phyloP scores from a whole-genome alignment of 1,139 yeast genomes.

The Kazachstania sp. region DNA sequence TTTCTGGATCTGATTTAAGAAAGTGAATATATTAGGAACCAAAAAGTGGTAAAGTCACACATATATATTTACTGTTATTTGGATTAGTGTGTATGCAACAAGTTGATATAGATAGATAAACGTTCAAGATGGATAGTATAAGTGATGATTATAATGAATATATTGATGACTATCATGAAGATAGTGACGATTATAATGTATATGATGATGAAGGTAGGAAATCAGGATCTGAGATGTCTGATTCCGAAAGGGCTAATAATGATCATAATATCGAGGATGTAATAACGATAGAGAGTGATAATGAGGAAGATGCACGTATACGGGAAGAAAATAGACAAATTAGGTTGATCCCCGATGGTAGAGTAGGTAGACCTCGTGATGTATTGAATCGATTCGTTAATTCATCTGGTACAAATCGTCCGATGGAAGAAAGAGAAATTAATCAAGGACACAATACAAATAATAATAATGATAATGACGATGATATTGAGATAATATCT shows the following conservation, averaged over 20 bases:
- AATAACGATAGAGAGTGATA: slow-evolving; percentile 26
- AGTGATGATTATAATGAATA: too few species aligned
- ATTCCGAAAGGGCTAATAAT: too few species aligned
- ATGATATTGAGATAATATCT: slow-evolving; percentile 18
- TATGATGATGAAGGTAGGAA: slow-evolving; percentile 3
- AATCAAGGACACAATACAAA: neutral
- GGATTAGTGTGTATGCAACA: too few species aligned
- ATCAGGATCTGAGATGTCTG: too few species aligned
- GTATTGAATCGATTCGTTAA: slow-evolving; percentile 14
- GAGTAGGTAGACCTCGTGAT: slow-evolving; percentile 16
- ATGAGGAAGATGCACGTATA: slow-evolving; percentile 19
- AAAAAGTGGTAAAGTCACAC: too few species aligned
- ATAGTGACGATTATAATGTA: slow-evolving; percentile 28
- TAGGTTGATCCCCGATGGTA: slow-evolving; percentile 13
- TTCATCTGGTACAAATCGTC: slow-evolving; percentile 8
- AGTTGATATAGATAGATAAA: slow-evolving; percentile 14
- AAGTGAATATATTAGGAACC: too few species aligned
- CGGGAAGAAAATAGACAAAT: slow-evolving; percentile 9
- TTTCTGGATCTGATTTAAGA: too few species aligned
- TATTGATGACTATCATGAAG: slow-evolving; percentile 36
- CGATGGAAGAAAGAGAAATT: neutral
- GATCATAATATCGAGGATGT: slow-evolving; percentile 14
- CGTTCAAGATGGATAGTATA: too few species aligned
- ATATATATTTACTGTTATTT: too few species aligned
- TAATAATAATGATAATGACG: slow-evolving; percentile 12